These are phyloP conservation scores for Trichophyton mentagrophytes DNA, from an alignment of 2,329 filamentous ascomycete genomes.

Conservation along the genomic window DNA sequence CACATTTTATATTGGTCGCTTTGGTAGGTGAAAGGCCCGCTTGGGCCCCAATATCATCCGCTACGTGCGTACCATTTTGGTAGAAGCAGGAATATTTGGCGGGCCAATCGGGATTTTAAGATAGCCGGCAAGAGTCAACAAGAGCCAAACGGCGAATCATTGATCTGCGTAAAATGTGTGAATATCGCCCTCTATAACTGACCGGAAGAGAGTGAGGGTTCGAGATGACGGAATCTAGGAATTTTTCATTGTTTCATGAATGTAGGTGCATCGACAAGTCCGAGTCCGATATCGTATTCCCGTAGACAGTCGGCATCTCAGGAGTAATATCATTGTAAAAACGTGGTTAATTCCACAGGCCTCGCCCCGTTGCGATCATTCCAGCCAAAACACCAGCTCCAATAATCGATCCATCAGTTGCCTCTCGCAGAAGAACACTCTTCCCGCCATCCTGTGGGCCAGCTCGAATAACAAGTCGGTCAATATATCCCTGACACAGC, in stretches of 20 bases:
- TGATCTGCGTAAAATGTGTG: too few species aligned
- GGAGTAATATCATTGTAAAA: too few species aligned
- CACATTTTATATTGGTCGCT: background rate
- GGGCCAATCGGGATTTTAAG: background rate
- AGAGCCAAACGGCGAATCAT: too few species aligned
- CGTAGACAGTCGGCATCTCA: too few species aligned
- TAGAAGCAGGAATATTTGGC: background rate
- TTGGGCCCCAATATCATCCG: background rate
- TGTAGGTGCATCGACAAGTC: too few species aligned
- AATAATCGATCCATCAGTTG: slow-evolving; percentile 40
- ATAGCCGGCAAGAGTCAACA: background rate
- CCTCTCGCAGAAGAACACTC: slow-evolving; percentile 38
- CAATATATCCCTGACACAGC: slow-evolving; percentile 56
- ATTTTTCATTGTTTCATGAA: too few species aligned
- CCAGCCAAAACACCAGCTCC: slow-evolving; percentile 41
- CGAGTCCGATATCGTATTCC: too few species aligned
- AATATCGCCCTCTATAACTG: too few species aligned
- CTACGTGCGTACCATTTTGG: background rate
- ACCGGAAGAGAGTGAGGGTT: too few species aligned
- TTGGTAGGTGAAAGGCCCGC: background rate
- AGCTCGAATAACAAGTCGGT: slow-evolving; percentile 35
- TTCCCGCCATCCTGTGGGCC: slow-evolving; percentile 34
- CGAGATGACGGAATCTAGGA: too few species aligned
- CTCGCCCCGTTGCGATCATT: slow-evolving; percentile 20
- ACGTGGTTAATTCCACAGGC: too few species aligned